Evolutionary conservation across 805 yeast species (phyloP).

Genomic region (Zygoascus ofunaensis): DNA sequence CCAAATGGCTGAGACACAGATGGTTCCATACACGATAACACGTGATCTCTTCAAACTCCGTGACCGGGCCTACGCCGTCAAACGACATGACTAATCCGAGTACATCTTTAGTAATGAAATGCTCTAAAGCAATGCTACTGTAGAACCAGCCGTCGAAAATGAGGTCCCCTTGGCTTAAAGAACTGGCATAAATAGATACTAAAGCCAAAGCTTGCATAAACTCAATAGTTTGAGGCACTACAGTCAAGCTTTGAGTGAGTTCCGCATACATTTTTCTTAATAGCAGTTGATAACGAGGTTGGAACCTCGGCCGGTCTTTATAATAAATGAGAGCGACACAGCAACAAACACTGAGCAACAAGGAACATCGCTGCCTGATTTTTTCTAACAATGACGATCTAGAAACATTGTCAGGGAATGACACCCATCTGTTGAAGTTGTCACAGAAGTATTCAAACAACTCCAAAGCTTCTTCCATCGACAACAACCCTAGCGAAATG

Average conservation of each 20-base stretch:
- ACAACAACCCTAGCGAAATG: slow-evolving; percentile 41
- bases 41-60: slow-evolving; percentile 44
- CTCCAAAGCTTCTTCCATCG: slow-evolving; percentile 39
- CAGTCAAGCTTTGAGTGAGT: slow-evolving; percentile 36
- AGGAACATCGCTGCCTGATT: slow-evolving; percentile 42
- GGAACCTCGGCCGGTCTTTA: slow-evolving; percentile 32
- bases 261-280: slow-evolving; percentile 42
- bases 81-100: slow-evolving; percentile 21
- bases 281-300: slow-evolving; percentile 36
- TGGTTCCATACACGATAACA: slow-evolving; percentile 64
- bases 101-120: slow-evolving; percentile 45
- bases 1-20: slow-evolving; percentile 54
- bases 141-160: slow-evolving; percentile 63
- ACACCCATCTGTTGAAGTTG: slow-evolving; percentile 70
- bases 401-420: slow-evolving; percentile 48
- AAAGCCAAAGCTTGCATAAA: slow-evolving; percentile 61
- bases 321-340: slow-evolving; percentile 50
- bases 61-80: slow-evolving; percentile 27
- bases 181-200: slow-evolving; percentile 54
- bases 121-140: slow-evolving; percentile 56
- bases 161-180: slow-evolving; percentile 45
- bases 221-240: slow-evolving; percentile 42
- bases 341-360: slow-evolving; percentile 60
- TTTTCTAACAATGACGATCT: slow-evolving; percentile 41
- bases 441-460: slow-evolving; percentile 51